phyloP scores from a whole-genome alignment of 202 grass and related monocot genomes.

The Hordeum pubiflorum region DNA sequence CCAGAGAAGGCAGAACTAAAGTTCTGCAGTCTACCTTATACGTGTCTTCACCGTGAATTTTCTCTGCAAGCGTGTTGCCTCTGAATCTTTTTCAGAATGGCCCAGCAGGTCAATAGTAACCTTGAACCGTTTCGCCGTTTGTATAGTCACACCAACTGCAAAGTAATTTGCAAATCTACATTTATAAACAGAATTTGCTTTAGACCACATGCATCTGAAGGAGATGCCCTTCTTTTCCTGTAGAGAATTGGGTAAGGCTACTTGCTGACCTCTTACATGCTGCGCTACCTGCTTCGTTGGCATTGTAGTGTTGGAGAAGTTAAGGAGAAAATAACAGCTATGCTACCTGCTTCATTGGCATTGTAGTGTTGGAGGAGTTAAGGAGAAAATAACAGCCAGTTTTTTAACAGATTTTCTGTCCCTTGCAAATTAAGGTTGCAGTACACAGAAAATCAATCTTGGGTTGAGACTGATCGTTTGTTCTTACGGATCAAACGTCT shows the following conservation, averaged over 20 bases:
- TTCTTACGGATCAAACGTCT: neutral
- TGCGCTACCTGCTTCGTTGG: constrained; percentile 11
- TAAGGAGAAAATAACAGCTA: neutral
- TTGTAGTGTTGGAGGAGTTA: constrained; percentile 31
- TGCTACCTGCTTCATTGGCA: constrained; percentile 15
- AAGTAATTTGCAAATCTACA: constrained; percentile 36
- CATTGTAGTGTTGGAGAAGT: constrained; percentile 33
- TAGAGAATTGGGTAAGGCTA: constrained; percentile 29
- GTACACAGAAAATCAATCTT: neutral
- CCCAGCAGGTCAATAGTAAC: constrained; percentile 18
- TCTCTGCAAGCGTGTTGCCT: constrained; percentile 24
- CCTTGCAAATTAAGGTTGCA: neutral
- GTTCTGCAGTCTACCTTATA: constrained; percentile 14
- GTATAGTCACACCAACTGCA: constrained; percentile 25
- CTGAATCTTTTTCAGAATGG: constrained; percentile 21
- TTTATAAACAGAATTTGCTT: constrained; percentile 39
- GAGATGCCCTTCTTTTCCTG: constrained; percentile 25
- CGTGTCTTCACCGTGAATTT: constrained; percentile 17
- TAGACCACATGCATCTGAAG: constrained; percentile 44
- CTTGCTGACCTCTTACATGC: constrained; percentile 13
- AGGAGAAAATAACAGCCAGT: neutral
- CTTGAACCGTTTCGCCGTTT: constrained; percentile 28
- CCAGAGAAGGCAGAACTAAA: constrained; percentile 6
- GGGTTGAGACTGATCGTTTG: constrained; percentile 5
- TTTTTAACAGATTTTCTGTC: neutral